phyloP scores from a whole-genome alignment of 23 red algal genomes.

The Gracilaria domingensis region DNA sequence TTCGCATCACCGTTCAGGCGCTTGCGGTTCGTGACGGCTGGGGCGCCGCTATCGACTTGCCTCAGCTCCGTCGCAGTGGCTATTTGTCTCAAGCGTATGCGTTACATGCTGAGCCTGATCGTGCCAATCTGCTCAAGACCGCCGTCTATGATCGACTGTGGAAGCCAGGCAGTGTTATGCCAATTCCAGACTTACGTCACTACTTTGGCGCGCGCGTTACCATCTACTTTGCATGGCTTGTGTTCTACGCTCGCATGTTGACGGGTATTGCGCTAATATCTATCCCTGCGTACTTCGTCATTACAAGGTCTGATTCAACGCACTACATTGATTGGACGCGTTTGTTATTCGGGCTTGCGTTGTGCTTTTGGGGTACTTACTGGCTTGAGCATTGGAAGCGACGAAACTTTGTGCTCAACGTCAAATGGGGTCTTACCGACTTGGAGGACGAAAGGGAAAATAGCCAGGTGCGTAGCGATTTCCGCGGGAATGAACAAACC shows the following conservation, averaged over 20 bases:
- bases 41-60: conserved; percentile 51
- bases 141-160: conserved; percentile 58
- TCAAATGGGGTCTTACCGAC: conserved; percentile 71
- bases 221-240: conserved; percentile 75
- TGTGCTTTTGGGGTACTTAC: conserved; percentile 68
- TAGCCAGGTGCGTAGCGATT: conserved; percentile 39
- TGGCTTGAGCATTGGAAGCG: conserved; percentile 77
- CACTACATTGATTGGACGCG: conserved; percentile 27
- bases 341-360: conserved; percentile 34
- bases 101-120: conserved; percentile 52
- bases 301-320: neutral
- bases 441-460: conserved; percentile 57
- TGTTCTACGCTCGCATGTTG: conserved; percentile 57
- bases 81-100: conserved; percentile 33
- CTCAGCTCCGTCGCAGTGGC: neutral
- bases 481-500: conserved; percentile 35
- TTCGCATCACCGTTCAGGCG: conserved; percentile 44
- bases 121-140: conserved; percentile 7
- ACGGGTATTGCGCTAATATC: conserved; percentile 36
- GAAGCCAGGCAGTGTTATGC: conserved; percentile 8
- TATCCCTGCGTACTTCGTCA: conserved; percentile 42
- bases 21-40: conserved; percentile 32
- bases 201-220: conserved; percentile 76
- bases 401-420: conserved; percentile 67
- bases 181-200: conserved; percentile 26